Conservation (phyloP, 2,329 filamentous ascomycete genomes). For the Xylariaceae sp. region DNA sequence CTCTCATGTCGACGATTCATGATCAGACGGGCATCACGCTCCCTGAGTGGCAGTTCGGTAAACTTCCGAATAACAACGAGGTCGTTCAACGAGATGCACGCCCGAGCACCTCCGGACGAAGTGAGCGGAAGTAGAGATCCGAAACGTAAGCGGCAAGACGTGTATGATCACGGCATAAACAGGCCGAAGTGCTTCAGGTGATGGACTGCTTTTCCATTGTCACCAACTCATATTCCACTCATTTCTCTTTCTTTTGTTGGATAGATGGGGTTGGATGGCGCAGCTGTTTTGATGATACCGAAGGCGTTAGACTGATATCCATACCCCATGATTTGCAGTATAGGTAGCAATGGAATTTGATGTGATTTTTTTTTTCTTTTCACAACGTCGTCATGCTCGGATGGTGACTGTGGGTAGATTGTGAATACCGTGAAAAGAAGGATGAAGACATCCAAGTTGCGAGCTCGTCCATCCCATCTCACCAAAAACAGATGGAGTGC, state of each 20-base stretch:
- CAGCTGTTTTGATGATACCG: conserved; percentile 1
- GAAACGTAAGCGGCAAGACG: neutral
- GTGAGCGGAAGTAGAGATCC: conserved; percentile 11
- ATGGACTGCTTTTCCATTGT: neutral
- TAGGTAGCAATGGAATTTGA: neutral
- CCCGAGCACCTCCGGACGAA: conserved; percentile 3
- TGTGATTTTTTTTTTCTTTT: conserved; percentile 3
- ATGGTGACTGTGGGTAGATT: neutral
- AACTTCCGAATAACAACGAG: conserved; percentile 32
- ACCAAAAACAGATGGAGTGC: neutral
- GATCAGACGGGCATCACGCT: conserved; percentile 82
- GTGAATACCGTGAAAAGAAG: neutral
- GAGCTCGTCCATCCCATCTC: too few species aligned
- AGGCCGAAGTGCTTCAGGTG: neutral
- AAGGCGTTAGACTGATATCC: conserved; percentile 15
- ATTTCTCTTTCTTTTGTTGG: neutral
- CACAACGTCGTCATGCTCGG: neutral
- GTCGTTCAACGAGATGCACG: conserved; percentile 14
- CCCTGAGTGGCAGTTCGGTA: conserved; percentile 68
- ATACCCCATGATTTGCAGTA: conserved; percentile 2
- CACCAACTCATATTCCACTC: neutral
- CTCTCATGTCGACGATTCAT: conserved; percentile 77
- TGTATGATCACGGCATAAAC: neutral
- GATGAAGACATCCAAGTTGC: too few species aligned
- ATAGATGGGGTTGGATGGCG: conserved; percentile 7